These are phyloP conservation scores for Leccinum huronense DNA, from an alignment of 1,284 basidiomycete species.

Conservation along the genomic window DNA sequence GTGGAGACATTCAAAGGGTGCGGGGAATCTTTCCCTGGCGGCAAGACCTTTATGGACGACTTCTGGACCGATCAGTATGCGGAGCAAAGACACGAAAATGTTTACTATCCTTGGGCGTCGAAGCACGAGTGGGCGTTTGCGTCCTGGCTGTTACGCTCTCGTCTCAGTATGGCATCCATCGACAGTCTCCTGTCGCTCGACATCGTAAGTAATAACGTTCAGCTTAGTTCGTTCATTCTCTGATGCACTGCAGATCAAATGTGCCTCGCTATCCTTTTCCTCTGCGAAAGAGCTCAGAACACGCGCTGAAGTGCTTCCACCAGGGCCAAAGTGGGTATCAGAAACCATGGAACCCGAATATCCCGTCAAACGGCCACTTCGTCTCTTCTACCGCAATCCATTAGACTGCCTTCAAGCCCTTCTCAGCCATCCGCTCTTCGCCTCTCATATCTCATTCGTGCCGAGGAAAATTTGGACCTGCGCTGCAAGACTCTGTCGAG, in stretches of 20 bases:
- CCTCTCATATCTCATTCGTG: slow-evolving; percentile 5
- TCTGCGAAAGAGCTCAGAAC: background rate
- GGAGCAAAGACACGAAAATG: background rate
- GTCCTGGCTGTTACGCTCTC: background rate
- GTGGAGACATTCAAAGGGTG: background rate
- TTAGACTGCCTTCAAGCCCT: too few species aligned
- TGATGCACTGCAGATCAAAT: background rate
- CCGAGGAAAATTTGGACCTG: slow-evolving; percentile 9
- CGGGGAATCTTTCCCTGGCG: background rate
- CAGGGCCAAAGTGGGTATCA: background rate
- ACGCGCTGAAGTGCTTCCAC: background rate
- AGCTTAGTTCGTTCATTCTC: background rate
- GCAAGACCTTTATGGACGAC: background rate
- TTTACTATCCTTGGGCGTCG: background rate
- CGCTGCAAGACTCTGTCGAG: background rate
- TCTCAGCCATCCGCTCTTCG: too few species aligned
- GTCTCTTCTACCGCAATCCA: too few species aligned
- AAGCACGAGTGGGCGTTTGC: background rate
- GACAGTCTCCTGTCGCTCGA: background rate
- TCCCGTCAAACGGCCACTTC: background rate
- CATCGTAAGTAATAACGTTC: background rate
- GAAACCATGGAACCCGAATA: background rate
- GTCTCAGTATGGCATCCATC: background rate
- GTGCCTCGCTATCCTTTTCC: background rate
- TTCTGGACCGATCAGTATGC: background rate